phyloP scores from a whole-genome alignment of 2,329 filamentous ascomycete genomes.

The Rachicladosporium sp. region DNA sequence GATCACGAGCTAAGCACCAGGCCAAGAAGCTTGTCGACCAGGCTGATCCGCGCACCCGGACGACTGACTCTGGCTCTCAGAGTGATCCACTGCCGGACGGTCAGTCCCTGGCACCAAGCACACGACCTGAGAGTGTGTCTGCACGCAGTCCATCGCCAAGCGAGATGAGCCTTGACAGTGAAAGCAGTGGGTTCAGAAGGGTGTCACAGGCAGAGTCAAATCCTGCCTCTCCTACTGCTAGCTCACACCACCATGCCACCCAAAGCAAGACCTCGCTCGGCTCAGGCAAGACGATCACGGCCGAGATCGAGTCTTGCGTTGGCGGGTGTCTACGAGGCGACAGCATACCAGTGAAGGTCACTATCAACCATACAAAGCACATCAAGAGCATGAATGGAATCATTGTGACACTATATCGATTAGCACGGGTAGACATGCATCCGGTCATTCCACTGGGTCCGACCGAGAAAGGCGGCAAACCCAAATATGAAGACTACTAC shows the following conservation, averaged over 20 bases:
- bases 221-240: slow-evolving; percentile 28
- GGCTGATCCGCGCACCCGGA: slow-evolving; percentile 15
- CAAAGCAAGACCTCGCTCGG: slow-evolving; percentile 39
- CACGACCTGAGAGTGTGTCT: slow-evolving; percentile 18
- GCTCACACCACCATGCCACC: slow-evolving; percentile 36
- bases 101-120: slow-evolving; percentile 17
- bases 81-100: slow-evolving; percentile 16
- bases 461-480: slow-evolving; percentile 52
- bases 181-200: slow-evolving; percentile 26
- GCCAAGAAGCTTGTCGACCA: slow-evolving; percentile 18
- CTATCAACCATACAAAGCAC: slow-evolving; percentile 75
- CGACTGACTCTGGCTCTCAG: slow-evolving; percentile 10
- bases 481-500: slow-evolving; percentile 72
- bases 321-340: slow-evolving; percentile 82
- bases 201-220: slow-evolving; percentile 31
- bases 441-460: slow-evolving; percentile 49
- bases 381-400: slow-evolving; percentile 87
- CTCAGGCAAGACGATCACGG: slow-evolving; percentile 68
- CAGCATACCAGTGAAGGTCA: slow-evolving; percentile 64
- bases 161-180: slow-evolving; percentile 34
- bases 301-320: slow-evolving; percentile 69
- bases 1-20: slow-evolving; percentile 50
- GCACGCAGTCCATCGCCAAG: slow-evolving; percentile 35
- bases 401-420: slow-evolving; percentile 82
- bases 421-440: slow-evolving; percentile 78